Evolutionary conservation across 2,329 filamentous ascomycete species (phyloP), one percentile per base, ranked within the genome.

Genomic region (Cryphonectria nitschkei): DNA sequence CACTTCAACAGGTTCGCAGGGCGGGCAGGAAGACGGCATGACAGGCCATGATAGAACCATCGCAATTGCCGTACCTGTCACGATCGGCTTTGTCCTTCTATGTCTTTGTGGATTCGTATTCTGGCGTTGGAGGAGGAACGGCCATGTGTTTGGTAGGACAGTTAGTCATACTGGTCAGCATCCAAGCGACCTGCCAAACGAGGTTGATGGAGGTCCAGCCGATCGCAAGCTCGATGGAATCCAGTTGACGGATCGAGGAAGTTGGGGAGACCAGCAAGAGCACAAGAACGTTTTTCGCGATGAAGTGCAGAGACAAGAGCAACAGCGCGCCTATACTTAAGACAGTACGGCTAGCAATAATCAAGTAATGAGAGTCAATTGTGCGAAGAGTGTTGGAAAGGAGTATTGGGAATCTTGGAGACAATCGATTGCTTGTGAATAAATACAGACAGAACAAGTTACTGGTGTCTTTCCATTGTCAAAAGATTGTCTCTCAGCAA

Each of bases 241-340:
- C 13, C 60, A n/a, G 34, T 39, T 62, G 60, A 62, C 60, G 34
- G 60, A 62, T 16, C 60, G 34, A 41, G 19, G 37, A 41, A 62
- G 60, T 34, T 62, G 60, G 60, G 60, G 60, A 6, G 13, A 39
- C 19, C 26, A n/a, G 9, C 39, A 39, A 16, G 61, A 64, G 61
- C 61, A 29, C 6, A 32, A 64, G 61, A 64, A 64, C 14, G 39
- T 64, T 16, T 64, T 64, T n/a, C 61, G 61, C n/a, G 37, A 46
- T 9, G 61, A 46, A n/a, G n/a, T 46, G 6, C 61, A 64, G 19
- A n/a, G 39, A 26, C 37, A 64, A 32, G 61, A 43, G 13, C 37
- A 64, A 26, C 61, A 64, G 34, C 61, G n/a, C 14, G 39, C 13
- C 22, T 46, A 64, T 26, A 16, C 2, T 3, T 58, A 32, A n/a